Base-by-base conservation (phyloP, 805 yeast genomes). In the Yamadazyma nakazawae region DNA sequence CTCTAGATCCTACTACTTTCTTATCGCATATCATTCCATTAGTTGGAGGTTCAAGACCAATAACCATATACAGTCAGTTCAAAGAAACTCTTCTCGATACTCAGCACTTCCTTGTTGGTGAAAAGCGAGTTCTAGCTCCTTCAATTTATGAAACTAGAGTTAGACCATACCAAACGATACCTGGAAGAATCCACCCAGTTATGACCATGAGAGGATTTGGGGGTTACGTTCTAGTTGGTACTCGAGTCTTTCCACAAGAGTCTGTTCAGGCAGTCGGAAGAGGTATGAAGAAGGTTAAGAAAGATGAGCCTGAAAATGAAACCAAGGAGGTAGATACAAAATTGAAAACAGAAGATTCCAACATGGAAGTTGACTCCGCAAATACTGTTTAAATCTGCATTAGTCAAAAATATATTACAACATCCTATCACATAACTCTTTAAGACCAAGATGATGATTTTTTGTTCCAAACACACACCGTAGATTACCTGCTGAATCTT, bases 121-220 rank as follows among this genome's bases (percentile, higher is more conserved):
- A 91, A 57, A 74, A 80, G 49, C 75, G 89, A 39, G 79, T 88
- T 9, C 70, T 94, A 55, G 92, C 94, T 0, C 96, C 97, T 5
- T 80, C 88, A 13, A 80, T 92, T 18, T 75, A 79, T 51, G 97
- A 91, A 63, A 80, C 95, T 0, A 75, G 88, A 51, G 94, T 86
- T 11, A 79, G 97, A 53, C 84, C 83, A 42, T 91, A 85, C 62
- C 99, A 94, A 70, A 89, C 97, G 2, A 81, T 92, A 25, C 88
- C 96, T 16, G 99, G 98, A 7, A 82, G 95, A 61, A 72, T 92
- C 58, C 99, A 94, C 64, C 99, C 99, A 0, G 61, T 84, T 50
- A 94, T 94, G 99, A 88, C 97, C 0, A 82, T 85, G 76, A 78
- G 88, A 57, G 90, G 96, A 6, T 91, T 85, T 48, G 98, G 97